Evolutionary conservation across 768 basidiomycete species (phyloP).

Genomic region (Mycena pura): DNA sequence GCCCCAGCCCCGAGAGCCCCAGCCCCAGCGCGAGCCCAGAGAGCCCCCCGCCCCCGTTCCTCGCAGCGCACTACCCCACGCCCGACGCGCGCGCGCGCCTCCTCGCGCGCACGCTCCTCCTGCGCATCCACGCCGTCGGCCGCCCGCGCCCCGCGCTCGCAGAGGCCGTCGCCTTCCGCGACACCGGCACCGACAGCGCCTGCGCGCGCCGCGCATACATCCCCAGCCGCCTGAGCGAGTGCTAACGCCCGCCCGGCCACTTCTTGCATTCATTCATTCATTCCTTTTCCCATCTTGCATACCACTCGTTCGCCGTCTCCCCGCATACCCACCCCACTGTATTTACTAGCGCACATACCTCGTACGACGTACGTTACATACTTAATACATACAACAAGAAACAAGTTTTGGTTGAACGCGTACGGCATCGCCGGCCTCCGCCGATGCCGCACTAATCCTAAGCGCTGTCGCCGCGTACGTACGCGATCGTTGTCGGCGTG

Average conservation of each 20-base stretch:
- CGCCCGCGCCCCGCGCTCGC: neutral
- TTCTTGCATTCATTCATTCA: neutral
- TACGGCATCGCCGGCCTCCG: no score
- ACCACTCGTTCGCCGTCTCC: neutral
- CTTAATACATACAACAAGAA: no score
- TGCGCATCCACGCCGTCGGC: slow-evolving; percentile 7
- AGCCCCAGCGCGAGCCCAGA: no score
- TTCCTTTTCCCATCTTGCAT: neutral
- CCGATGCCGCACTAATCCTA: no score
- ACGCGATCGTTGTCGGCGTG: no score
- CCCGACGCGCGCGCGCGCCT: slow-evolving; percentile 4
- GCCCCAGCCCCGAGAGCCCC: no score
- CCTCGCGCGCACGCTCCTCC: neutral
- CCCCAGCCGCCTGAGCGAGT: neutral
- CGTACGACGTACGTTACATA: no score
- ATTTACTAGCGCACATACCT: no score
- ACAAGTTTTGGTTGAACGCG: no score
- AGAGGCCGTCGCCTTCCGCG: neutral
- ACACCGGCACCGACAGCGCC: slow-evolving; percentile 1
- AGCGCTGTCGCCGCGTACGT: no score
- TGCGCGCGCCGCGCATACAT: neutral
- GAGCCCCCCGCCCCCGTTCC: no score
- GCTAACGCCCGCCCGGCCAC: neutral
- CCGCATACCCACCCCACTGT: no score
- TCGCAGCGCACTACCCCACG: neutral